phyloP scores from a whole-genome alignment of 805 yeast species.

The Starmera dryadoides region DNA sequence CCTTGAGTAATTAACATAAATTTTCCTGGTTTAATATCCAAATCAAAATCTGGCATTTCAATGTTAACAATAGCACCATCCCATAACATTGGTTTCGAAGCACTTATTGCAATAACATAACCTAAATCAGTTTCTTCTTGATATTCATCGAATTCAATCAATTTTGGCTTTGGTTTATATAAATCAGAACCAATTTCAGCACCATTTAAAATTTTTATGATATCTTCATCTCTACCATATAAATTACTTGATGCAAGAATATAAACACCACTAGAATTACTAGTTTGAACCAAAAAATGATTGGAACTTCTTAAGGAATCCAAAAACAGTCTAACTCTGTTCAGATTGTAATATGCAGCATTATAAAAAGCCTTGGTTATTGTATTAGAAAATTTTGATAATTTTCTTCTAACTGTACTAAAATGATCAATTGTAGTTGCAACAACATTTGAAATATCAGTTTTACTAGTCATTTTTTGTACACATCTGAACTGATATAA shows the following conservation, averaged over 20 bases:
- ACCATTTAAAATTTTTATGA: slow-evolving; percentile 36
- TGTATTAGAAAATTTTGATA: slow-evolving; percentile 67
- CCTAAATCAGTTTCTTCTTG: slow-evolving; percentile 34
- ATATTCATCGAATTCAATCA: slow-evolving; percentile 16
- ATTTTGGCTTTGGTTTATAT: slow-evolving; percentile 17
- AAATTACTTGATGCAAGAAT: slow-evolving; percentile 60
- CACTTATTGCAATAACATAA: slow-evolving; percentile 66
- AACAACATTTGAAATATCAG: slow-evolving; percentile 32
- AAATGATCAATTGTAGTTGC: slow-evolving; percentile 60
- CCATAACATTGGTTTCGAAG: slow-evolving; percentile 86
- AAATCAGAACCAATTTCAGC: slow-evolving; percentile 46
- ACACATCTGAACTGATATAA: slow-evolving; percentile 68
- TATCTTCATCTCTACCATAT: slow-evolving; percentile 32
- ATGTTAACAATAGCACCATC: slow-evolving; percentile 68
- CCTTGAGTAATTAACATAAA: slow-evolving; percentile 64
- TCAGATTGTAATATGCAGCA: slow-evolving; percentile 53
- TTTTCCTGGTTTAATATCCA: slow-evolving; percentile 61
- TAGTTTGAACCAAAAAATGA: slow-evolving; percentile 74
- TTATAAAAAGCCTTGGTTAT: slow-evolving; percentile 69
- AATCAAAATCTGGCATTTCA: slow-evolving; percentile 28
- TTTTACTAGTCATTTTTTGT: slow-evolving; percentile 28
- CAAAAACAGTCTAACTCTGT: slow-evolving; percentile 44
- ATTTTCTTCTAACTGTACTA: slow-evolving; percentile 72
- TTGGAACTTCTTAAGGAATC: slow-evolving; percentile 53
- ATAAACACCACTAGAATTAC: slow-evolving; percentile 67